These are phyloP conservation scores for Vicia sativa DNA, from an alignment of 306 rosid species.

Conservation along the genomic window DNA sequence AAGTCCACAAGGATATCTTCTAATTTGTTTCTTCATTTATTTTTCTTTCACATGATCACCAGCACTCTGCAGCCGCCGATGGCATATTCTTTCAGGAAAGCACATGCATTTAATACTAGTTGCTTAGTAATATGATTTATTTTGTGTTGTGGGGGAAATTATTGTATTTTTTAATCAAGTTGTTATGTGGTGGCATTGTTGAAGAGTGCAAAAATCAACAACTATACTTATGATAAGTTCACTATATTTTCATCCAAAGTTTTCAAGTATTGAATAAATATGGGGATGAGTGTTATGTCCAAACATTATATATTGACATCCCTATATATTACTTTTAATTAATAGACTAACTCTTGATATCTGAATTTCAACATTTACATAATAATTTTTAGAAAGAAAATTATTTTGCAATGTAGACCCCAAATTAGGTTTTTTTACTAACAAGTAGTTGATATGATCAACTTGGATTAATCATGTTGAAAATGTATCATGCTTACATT, in stretches of 20 bases:
- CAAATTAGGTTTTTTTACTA: no score
- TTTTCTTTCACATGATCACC: not conserved
- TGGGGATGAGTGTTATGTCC: no score
- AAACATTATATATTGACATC: no score
- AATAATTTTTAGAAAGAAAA: no score
- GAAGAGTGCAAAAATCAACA: not conserved
- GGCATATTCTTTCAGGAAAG: constrained; percentile 2
- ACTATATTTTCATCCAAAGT: no score
- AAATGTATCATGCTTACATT: not conserved
- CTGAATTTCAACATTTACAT: no score
- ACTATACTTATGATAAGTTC: no score
- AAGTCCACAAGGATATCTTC: not conserved
- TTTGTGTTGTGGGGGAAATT: no score
- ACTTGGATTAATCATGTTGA: not conserved
- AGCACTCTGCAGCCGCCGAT: constrained; percentile 10
- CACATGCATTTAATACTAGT: constrained; percentile 12
- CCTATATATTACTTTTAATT: no score
- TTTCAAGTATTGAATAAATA: no score
- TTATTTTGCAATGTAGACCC: no score
- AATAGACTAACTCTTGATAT: no score
- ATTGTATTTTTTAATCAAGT: not conserved
- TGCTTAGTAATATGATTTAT: not conserved
- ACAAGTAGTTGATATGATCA: not conserved
- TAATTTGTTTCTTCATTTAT: not conserved
- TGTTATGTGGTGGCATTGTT: not conserved